Evolutionary conservation across 2,329 filamentous ascomycete genomes (phyloP).

Genomic region (Capronia coronata): DNA sequence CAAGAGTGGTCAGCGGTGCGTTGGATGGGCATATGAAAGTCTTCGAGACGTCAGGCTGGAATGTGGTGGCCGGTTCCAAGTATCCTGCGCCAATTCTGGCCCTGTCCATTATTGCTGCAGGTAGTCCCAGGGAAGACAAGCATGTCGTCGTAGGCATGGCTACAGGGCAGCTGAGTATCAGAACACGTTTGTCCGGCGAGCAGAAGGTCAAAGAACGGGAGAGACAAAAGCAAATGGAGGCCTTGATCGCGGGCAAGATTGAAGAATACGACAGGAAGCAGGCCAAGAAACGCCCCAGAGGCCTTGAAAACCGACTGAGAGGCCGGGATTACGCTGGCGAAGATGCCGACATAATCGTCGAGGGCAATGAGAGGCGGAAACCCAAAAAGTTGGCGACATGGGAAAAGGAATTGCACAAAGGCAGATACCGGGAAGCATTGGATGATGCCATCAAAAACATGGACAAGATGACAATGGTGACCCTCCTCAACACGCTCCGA

Average conservation of each 20-base stretch:
- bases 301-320: conserved; percentile 56
- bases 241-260: conserved; percentile 68
- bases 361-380: conserved; percentile 60
- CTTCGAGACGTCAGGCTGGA: conserved; percentile 90
- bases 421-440: conserved; percentile 67
- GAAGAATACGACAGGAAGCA: conserved; percentile 69
- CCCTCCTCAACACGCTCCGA: conserved; percentile 72
- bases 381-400: conserved; percentile 63
- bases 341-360: conserved; percentile 80
- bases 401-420: conserved; percentile 75
- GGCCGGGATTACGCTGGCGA: conserved; percentile 78
- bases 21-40: conserved; percentile 96
- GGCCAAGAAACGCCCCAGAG: conserved; percentile 54
- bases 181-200: conserved; percentile 76
- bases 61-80: conserved; percentile 89
- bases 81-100: conserved; percentile 88
- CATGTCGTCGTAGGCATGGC: conserved; percentile 94
- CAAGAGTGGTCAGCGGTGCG: conserved; percentile 76
- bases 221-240: conserved; percentile 76
- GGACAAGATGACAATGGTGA: conserved; percentile 61
- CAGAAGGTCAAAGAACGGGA: conserved; percentile 71
- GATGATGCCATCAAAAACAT: conserved; percentile 64
- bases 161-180: conserved; percentile 82
- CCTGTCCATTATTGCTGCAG: conserved; percentile 65
- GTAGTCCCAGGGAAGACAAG: conserved; percentile 69